A percentile compares a stretch with the other conserved stretches of the same genome.
Conservation (phyloP, 1,284 basidiomycete genomes). For the Ceratobasidium theobromae region DNA sequence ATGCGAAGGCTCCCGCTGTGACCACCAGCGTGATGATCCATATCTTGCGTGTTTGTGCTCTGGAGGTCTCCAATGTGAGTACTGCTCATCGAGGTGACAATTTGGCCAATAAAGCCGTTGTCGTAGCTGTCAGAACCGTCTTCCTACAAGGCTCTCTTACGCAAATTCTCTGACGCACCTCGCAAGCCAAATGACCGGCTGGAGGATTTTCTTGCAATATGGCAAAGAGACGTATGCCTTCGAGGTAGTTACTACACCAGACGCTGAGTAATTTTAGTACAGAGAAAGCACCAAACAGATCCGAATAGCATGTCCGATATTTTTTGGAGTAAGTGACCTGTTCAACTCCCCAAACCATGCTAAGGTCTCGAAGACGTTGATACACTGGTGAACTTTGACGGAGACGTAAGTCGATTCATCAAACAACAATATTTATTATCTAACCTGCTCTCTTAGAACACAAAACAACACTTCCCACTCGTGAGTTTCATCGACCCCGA, state of each 20-base stretch:
- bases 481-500: background rate
- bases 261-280: background rate
- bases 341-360: background rate
- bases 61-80: slow-evolving; percentile 23
- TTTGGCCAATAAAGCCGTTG: background rate
- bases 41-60: slow-evolving; percentile 23
- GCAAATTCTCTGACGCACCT: slow-evolving; percentile 2
- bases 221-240: slow-evolving; percentile 2
- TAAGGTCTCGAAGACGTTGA: slow-evolving; percentile 8
- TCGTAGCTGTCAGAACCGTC: slow-evolving; percentile 11
- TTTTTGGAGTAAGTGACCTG: slow-evolving; percentile 1
- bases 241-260: background rate
- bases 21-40: slow-evolving; percentile 6
- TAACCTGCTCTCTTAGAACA: background rate
- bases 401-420: background rate
- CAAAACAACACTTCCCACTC: slow-evolving; percentile 15
- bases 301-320: slow-evolving; percentile 22
- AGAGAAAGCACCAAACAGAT: slow-evolving; percentile 19
- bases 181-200: background rate
- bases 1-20: background rate
- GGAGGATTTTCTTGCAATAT: slow-evolving; percentile 14
- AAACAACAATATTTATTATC: background rate
- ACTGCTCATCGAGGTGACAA: background rate
- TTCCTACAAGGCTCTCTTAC: slow-evolving; percentile 4
- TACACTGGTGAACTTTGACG: slow-evolving; percentile 11